These are phyloP conservation scores for Leonotis leonurus DNA, from an alignment of 257 asterid species.

Conservation along the genomic window DNA sequence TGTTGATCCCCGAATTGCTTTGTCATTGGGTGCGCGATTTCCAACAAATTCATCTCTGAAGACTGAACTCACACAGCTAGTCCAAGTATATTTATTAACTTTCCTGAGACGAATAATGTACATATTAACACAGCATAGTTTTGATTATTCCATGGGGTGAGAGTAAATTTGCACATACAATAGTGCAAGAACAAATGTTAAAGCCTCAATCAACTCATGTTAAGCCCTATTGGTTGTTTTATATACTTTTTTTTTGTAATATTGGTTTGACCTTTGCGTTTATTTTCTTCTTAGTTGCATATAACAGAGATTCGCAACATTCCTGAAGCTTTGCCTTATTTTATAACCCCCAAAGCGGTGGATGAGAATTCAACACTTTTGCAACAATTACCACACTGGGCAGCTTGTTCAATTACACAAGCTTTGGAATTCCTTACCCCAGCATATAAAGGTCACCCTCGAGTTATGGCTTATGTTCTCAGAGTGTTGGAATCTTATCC, in stretches of 20 bases:
- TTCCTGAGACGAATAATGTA: constrained; percentile 13
- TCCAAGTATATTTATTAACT: constrained; percentile 55
- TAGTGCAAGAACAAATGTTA: constrained; percentile 2
- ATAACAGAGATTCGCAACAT: constrained; percentile 76
- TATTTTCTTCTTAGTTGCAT: constrained; percentile 48
- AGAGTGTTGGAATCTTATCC: constrained; percentile 99
- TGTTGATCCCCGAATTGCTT: constrained; percentile 88
- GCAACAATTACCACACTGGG: constrained; percentile 99
- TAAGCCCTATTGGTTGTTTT: not conserved
- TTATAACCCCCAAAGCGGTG: constrained; percentile 87
- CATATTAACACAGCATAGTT: constrained; percentile 14
- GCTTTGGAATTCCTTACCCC: constrained; percentile 97
- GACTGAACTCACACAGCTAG: constrained; percentile 74
- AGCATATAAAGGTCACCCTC: constrained; percentile 92
- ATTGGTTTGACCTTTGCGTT: constrained; percentile 10
- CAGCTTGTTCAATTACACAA: constrained; percentile 94
- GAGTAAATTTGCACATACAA: constrained; percentile 5
- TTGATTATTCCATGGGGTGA: not conserved
- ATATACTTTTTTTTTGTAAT: constrained; percentile 6
- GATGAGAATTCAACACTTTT: constrained; percentile 87
- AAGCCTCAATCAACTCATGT: not conserved
- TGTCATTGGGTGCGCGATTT: constrained; percentile 81
- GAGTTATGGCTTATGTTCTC: constrained; percentile 99
- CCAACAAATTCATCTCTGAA: constrained; percentile 81
- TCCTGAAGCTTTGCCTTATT: constrained; percentile 94